Percentiles rank a stretch among this genome's conserved stretches.
These are phyloP conservation scores for Orobanche coerulescens DNA, from an alignment of 257 asterid genomes.

Conservation along the genomic window DNA sequence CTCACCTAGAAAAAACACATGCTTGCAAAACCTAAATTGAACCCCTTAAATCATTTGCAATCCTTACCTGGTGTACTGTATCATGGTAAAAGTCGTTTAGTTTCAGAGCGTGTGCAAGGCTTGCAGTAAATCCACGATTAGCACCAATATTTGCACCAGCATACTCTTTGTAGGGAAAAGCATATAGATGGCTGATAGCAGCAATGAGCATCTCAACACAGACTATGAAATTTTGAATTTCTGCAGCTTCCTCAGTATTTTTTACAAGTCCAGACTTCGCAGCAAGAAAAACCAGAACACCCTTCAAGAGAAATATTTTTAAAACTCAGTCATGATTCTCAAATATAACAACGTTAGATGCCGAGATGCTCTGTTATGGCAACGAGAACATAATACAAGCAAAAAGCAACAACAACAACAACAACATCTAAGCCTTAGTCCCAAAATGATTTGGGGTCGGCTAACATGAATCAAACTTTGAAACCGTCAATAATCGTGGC, in stretches of 20 bases:
- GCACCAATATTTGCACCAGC: constrained; percentile 89
- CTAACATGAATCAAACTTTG: too few relatives aligned
- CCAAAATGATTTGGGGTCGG: too few relatives aligned
- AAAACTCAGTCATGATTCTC: background rate
- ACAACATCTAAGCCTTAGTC: too few relatives aligned
- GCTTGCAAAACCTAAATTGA: background rate
- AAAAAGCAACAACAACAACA: too few relatives aligned
- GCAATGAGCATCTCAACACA: constrained; percentile 98
- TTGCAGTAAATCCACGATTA: constrained; percentile 57
- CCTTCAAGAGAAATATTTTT: constrained; percentile 36
- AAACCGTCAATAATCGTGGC: too few relatives aligned
- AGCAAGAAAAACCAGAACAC: constrained; percentile 92
- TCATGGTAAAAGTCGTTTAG: constrained; percentile 88
- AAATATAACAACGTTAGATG: too few relatives aligned
- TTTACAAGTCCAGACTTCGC: constrained; percentile 72
- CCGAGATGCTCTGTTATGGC: background rate
- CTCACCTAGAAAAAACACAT: background rate
- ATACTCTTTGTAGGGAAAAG: constrained; percentile 93
- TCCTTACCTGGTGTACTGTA: constrained; percentile 86
- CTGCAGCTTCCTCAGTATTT: constrained; percentile 87
- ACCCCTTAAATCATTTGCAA: background rate
- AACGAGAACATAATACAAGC: constrained; percentile 11
- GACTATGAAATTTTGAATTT: constrained; percentile 69
- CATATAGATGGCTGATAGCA: constrained; percentile 82
- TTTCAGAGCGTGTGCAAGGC: constrained; percentile 87